Percentiles rank a stretch among this genome's conserved stretches.
These are phyloP conservation scores for Candida albicans DNA, from an alignment of 1,139 yeast species.

Conservation along the genomic window DNA sequence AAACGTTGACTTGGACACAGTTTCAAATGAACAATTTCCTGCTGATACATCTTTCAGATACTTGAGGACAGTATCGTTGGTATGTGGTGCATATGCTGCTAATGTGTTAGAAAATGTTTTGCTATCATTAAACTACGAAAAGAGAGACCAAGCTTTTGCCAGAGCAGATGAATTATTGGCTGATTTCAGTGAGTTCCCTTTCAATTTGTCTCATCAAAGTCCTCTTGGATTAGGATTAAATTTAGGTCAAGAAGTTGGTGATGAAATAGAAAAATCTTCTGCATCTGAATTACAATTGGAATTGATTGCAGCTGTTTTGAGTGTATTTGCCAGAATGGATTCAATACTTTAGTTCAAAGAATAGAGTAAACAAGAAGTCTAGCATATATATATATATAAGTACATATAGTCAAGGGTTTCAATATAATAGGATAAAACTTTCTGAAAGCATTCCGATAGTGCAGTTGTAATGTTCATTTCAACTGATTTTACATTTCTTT, in stretches of 20 bases:
- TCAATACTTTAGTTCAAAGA: slow-evolving; percentile 33
- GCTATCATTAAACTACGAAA: slow-evolving; percentile 76
- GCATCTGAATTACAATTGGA: slow-evolving; percentile 70
- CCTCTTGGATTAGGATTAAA: slow-evolving; percentile 77
- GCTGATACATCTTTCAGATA: slow-evolving; percentile 65
- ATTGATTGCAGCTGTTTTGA: slow-evolving; percentile 83
- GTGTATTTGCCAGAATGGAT: slow-evolving; percentile 63
- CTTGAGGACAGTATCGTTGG: slow-evolving; percentile 77
- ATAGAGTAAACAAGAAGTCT: neutral
- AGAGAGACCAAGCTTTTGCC: slow-evolving; percentile 88
- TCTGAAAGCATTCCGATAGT: too few relatives aligned
- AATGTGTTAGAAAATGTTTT: slow-evolving; percentile 92
- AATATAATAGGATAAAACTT: too few relatives aligned
- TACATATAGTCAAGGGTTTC: neutral
- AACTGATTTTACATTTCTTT: neutral
- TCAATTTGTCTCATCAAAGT: slow-evolving; percentile 52
- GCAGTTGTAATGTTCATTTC: too few relatives aligned
- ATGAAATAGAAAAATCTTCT: slow-evolving; percentile 64
- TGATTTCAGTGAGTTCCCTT: slow-evolving; percentile 88
- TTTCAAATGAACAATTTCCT: slow-evolving; percentile 63
- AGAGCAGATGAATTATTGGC: slow-evolving; percentile 87
- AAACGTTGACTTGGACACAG: slow-evolving; percentile 54
- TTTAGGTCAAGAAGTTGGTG: slow-evolving; percentile 63
- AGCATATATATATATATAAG: neutral
- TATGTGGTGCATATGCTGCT: slow-evolving; percentile 92